Evolutionary conservation across 176 grass and related monocot genomes (phyloP).

Genomic region (Carex scoparia): DNA sequence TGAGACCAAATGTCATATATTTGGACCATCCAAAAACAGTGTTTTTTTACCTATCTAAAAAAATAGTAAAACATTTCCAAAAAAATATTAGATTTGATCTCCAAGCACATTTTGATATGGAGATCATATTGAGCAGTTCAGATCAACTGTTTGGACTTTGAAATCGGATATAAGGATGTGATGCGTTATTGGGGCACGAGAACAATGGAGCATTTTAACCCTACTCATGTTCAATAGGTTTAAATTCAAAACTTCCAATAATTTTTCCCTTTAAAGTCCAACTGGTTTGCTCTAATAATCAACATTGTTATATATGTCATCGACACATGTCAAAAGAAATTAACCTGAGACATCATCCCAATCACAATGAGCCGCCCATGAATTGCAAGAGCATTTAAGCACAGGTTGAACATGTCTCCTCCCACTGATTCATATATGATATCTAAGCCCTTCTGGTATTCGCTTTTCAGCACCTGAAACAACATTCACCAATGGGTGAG

Average conservation of each 20-base stretch:
- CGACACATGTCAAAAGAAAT: background rate
- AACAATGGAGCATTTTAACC: too few relatives aligned
- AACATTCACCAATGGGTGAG: slow-evolving; percentile 11
- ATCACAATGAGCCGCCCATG: slow-evolving; percentile 84
- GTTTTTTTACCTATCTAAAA: too few relatives aligned
- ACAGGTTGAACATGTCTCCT: slow-evolving; percentile 88
- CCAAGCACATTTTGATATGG: too few relatives aligned
- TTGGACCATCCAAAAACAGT: too few relatives aligned
- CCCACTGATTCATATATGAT: slow-evolving; percentile 98
- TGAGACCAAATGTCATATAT: too few relatives aligned
- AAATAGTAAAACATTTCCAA: too few relatives aligned
- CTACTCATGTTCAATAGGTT: background rate
- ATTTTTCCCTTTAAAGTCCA: background rate
- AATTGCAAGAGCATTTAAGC: slow-evolving; percentile 85
- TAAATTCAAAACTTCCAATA: background rate
- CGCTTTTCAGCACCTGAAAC: slow-evolving; percentile 73
- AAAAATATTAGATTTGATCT: too few relatives aligned
- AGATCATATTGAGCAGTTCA: too few relatives aligned
- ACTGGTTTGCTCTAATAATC: background rate
- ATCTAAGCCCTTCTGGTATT: slow-evolving; percentile 80
- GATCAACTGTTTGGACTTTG: too few relatives aligned
- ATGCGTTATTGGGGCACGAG: too few relatives aligned
- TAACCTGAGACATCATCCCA: slow-evolving; percentile 98
- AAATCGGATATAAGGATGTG: too few relatives aligned
- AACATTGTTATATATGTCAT: background rate